Conservation (phyloP, 2,329 filamentous ascomycete species). For the Sclerotiophoma versabilis region DNA sequence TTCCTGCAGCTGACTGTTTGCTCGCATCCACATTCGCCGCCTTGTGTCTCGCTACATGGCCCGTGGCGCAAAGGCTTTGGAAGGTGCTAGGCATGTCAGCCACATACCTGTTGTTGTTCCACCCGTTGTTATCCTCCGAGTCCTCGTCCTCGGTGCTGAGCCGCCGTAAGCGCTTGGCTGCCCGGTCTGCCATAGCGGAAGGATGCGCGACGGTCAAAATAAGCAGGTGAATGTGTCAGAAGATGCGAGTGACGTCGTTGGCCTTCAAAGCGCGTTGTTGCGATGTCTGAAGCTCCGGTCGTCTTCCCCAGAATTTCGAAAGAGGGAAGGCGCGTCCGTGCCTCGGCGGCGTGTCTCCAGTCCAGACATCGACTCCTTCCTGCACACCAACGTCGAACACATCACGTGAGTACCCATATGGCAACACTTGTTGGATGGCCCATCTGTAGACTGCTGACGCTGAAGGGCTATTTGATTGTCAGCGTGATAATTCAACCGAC, state of each 20-base stretch:
- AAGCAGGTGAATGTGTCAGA: not conserved
- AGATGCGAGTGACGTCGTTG: conserved; percentile 5
- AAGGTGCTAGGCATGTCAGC: conserved; percentile 30
- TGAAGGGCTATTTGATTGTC: not conserved
- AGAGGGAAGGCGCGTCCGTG: conserved; percentile 17
- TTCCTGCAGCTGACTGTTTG: conserved; percentile 17
- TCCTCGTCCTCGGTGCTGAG: conserved; percentile 51
- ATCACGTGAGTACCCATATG: not conserved
- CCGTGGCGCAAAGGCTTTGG: conserved; percentile 35
- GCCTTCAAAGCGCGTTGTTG: conserved; percentile 6
- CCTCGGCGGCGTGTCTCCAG: conserved; percentile 2
- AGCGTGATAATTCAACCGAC: no score
- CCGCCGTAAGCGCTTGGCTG: conserved; percentile 50
- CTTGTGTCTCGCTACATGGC: conserved; percentile 26
- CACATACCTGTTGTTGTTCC: conserved; percentile 42
- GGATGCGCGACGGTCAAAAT: not conserved
- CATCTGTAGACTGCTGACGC: not conserved
- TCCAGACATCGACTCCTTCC: not conserved
- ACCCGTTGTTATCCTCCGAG: conserved; percentile 32
- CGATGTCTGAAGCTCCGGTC: conserved; percentile 5
- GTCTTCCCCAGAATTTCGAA: conserved; percentile 14
- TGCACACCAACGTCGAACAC: not conserved
- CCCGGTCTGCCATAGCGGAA: conserved; percentile 37
- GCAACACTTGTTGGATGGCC: no score
- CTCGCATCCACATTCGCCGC: conserved; percentile 7